Evolutionary conservation across 2,329 filamentous ascomycete species (phyloP), one percentile per base, ranked within the genome.

Genomic region (Paecilomyces fulvus): DNA sequence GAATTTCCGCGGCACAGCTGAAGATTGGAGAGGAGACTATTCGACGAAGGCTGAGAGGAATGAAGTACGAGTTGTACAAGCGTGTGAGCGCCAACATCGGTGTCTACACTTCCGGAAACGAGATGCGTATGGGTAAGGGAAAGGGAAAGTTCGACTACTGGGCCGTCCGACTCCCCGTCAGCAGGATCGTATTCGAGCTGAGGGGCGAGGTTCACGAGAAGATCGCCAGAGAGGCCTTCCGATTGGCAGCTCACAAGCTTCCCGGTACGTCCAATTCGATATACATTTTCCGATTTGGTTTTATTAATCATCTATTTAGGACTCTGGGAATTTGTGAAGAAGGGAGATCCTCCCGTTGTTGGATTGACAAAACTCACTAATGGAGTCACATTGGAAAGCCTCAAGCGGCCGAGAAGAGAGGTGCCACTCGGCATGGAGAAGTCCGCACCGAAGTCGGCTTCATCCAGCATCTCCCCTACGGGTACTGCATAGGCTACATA

Each of bases 91-190:
- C 92, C 62, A 96, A 95, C 70, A 88, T 97, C 63, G 94, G 92
- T 70, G 95, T 99, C 21, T 99, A 94, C 74, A 87, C 90, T 57
- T 94, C 88, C 72, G 94, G 94, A 57, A 99, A 97, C 68, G 94
- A 99, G 77, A 88, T 90, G 73, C 88, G 94, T 83, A 99, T 99
- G 95, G 94, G 94, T 73, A 99, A 97, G 77, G 94, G 94, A 76
- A 99, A 99, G 73, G 94, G 94, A 65, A 89, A 87, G 60, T 97
- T 99, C 70, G 94, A 99, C 72, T 90, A 95, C 70, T 99, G 94
- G 94, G 91, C 92, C 3, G 84, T 88, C 21, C 85, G 92, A 73
- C 86, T 97, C 63, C 85, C 90, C 8, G 90, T 97, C 53, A 96
- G 89, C 75, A 89, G 94, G 72, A 84, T 99, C 52, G 79, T 96